Evolutionary conservation across 352 stramenopile species (phyloP), one percentile per base, ranked within the genome.

Genomic region (Phytophthora kernoviae): DNA sequence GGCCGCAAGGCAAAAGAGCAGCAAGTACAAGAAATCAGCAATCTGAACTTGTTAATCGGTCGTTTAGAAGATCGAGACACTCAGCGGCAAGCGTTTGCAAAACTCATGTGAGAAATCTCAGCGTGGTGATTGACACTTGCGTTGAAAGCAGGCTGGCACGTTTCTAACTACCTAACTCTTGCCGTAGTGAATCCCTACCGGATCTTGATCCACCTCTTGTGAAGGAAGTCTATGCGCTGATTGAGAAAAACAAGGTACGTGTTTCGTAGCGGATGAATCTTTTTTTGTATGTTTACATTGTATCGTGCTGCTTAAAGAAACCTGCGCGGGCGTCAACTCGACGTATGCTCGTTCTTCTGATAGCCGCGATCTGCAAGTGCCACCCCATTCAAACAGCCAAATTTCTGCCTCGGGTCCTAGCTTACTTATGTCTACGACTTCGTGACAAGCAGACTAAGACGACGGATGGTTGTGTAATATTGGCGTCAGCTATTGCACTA

Each of bases 1-100:
- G 58, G 73, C 41, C 68, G 65, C 26, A 87, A 87, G 55, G 49
- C 61, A 2, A 78, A 78, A 32, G 78, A 87, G 24, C 64, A 54
- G 33, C 41, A 71, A 20, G n/a, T 45, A 2, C 56, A 73, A 17
- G 69, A 64, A 20, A 67, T 88, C 26, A 65, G 34, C 7, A 73
- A 75, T 18, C 54, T 89, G 4, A 85, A 73, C 40, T 52, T 69
- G 20, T 46, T 69, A 48, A 78, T 91, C n/a, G 70, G 75, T 6
- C 80, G 77, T 11, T 62, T 91, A 5, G 79, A 91, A 54, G 79
- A 91, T 36, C 72, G 74, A 15, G 81, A 91, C 40, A 91, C 79
- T 1, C 81, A 90, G 46, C 81, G 87, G 7, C 73, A 80, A 65
- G 75, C 81, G 4, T 89, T 89, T 33, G 53, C 61, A 1, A 62